phyloP scores from a whole-genome alignment of 352 stramenopile genomes.

The Saprolegnia parasitica region DNA sequence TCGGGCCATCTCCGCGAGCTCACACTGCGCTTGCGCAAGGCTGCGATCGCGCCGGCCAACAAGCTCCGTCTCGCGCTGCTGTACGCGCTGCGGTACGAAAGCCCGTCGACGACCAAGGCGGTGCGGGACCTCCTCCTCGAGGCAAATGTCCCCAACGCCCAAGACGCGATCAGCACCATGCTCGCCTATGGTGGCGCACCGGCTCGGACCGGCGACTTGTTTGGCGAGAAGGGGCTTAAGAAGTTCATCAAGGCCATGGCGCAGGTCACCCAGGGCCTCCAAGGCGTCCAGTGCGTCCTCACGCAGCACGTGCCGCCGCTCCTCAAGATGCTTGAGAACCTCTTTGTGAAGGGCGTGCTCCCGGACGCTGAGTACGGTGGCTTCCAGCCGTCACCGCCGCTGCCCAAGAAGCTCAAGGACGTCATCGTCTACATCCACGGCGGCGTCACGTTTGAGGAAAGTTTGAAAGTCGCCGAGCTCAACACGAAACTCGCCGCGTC shows the following conservation, averaged over 20 bases:
- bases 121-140: slow-evolving; percentile 60
- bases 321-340: slow-evolving; percentile 88
- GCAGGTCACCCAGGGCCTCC: slow-evolving; percentile 90
- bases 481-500: slow-evolving; percentile 85
- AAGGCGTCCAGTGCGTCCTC: slow-evolving; percentile 97
- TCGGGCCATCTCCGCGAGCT: slow-evolving; percentile 80
- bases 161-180: slow-evolving; percentile 52
- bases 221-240: slow-evolving; percentile 76
- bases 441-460: slow-evolving; percentile 98
- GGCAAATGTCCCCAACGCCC: slow-evolving; percentile 1
- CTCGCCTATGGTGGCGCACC: slow-evolving; percentile 68
- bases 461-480: slow-evolving; percentile 95
- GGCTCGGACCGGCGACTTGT: slow-evolving; percentile 65
- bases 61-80: slow-evolving; percentile 97
- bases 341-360: slow-evolving; percentile 66
- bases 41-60: slow-evolving; percentile 90
- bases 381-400: slow-evolving; percentile 94
- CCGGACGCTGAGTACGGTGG: slow-evolving; percentile 88
- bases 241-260: slow-evolving; percentile 90
- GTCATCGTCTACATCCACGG: slow-evolving; percentile 99
- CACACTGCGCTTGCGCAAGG: slow-evolving; percentile 75
- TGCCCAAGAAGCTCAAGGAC: slow-evolving; percentile 94
- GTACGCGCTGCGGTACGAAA: slow-evolving; percentile 98
- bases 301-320: slow-evolving; percentile 97
- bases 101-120: slow-evolving; percentile 72